Evolutionary conservation across 129 eudicot genomes (phyloP).

Genomic region (Saposhnikovia divaricata): DNA sequence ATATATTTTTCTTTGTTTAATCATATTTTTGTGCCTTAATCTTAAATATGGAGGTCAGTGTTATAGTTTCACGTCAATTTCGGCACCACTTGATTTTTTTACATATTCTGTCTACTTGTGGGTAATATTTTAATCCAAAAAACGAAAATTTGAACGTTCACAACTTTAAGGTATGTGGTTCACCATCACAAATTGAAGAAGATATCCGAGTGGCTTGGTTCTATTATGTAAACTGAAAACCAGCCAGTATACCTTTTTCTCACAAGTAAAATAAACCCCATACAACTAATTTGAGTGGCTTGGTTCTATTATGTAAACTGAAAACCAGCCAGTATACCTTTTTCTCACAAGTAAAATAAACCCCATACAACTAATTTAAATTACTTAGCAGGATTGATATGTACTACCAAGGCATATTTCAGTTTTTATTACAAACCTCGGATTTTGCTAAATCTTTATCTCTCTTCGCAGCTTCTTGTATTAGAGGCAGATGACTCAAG

Average conservation of each 20-base stretch:
- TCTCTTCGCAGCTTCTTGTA: conserved; percentile 29
- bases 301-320: background rate
- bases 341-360: background rate
- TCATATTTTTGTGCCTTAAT: background rate
- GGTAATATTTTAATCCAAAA: too few species aligned
- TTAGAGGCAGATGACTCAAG: conserved; percentile 34
- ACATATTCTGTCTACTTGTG: too few species aligned
- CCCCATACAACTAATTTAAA: background rate
- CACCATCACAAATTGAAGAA: background rate
- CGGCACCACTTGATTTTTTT: background rate
- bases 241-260: background rate
- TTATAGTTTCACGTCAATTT: background rate
- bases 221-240: background rate
- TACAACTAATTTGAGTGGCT: background rate
- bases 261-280: background rate
- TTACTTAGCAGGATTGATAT: background rate
- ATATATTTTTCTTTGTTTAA: background rate
- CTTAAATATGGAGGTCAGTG: background rate
- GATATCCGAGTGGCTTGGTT: background rate
- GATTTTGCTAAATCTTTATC: conserved; percentile 47
- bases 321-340: background rate
- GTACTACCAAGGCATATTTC: background rate
- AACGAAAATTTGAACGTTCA: too few species aligned
- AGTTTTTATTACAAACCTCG: conserved; percentile 26
- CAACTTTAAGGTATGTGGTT: too few species aligned